These are phyloP conservation scores for Magnaporthiopsis poae DNA, from an alignment of 2,329 filamentous ascomycete species.

Conservation along the genomic window DNA sequence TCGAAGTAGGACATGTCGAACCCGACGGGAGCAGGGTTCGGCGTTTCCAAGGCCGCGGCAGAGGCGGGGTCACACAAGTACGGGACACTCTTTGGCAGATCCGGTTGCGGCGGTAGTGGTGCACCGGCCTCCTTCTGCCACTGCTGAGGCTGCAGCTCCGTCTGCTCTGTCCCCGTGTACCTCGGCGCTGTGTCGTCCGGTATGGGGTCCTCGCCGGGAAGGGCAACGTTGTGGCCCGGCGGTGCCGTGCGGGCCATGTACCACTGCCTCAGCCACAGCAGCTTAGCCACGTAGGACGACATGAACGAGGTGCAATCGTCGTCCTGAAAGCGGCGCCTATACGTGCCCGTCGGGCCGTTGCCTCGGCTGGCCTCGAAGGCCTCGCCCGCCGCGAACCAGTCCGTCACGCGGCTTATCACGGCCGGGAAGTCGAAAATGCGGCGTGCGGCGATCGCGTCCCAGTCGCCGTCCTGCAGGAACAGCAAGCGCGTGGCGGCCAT, in stretches of 20 bases:
- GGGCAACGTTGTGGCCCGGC: not conserved
- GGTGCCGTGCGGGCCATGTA: constrained; percentile 15
- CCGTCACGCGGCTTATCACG: constrained; percentile 19
- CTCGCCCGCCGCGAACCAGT: constrained; percentile 18
- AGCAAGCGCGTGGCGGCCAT: constrained; percentile 27
- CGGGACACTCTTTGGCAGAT: not conserved
- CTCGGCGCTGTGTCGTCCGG: not conserved
- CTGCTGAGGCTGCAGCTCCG: not conserved
- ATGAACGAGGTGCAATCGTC: constrained; percentile 20
- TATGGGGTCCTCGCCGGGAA: not conserved
- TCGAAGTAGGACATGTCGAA: not conserved
- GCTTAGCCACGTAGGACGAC: constrained; percentile 24
- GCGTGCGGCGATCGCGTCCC: constrained; percentile 25
- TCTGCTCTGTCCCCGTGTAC: not conserved
- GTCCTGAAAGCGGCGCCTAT: constrained; percentile 16
- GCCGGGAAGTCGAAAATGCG: constrained; percentile 24
- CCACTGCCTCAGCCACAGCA: constrained; percentile 32
- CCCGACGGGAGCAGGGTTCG: not conserved
- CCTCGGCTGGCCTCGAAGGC: constrained; percentile 19
- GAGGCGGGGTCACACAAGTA: not conserved
- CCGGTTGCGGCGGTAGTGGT: not conserved
- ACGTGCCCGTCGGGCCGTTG: constrained; percentile 14
- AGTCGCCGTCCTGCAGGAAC: constrained; percentile 26
- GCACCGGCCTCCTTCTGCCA: constrained; percentile 1
- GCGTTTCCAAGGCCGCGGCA: not conserved